Evolutionary conservation across 148 eudicot genomes (phyloP).

Genomic region (Simmondsia chinensis): DNA sequence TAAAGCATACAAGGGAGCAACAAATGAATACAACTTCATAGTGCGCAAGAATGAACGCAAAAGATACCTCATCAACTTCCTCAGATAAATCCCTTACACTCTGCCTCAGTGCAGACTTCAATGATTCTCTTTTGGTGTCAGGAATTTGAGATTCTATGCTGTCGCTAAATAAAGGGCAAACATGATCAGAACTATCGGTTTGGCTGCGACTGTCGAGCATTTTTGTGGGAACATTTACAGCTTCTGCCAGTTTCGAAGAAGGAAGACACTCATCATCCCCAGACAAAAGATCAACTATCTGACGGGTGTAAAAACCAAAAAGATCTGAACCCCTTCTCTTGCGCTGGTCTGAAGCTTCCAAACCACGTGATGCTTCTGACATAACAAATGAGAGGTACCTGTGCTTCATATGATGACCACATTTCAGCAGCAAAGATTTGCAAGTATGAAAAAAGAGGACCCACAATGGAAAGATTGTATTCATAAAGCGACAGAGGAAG

Average conservation of each 20-base stretch:
- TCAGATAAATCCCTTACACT: conserved; percentile 32
- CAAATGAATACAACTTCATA: neutral
- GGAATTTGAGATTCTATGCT: conserved; percentile 36
- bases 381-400: conserved; percentile 16
- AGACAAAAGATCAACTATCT: conserved; percentile 32
- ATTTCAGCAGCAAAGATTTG: neutral
- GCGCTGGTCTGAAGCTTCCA: conserved; percentile 17
- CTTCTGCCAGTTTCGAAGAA: conserved; percentile 15
- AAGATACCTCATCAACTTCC: conserved; percentile 70
- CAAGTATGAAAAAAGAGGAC: no score
- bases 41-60: neutral
- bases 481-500: no score
- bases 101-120: conserved; percentile 44
- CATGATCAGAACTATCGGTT: conserved; percentile 9
- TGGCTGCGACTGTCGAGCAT: conserved; percentile 1
- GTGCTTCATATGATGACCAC: conserved; percentile 2
- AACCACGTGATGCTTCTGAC: conserved; percentile 24
- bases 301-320: conserved; percentile 44
- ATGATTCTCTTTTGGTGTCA: conserved; percentile 32
- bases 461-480: no score
- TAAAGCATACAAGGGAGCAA: no score
- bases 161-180: conserved; percentile 25
- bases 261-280: conserved; percentile 25
- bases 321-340: conserved; percentile 39
- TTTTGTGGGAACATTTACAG: conserved; percentile 4